A percentile compares a stretch with the other conserved stretches of the same genome.
Evolutionary conservation across 306 rosid species (phyloP).

Genomic region (Prunus campanulata): DNA sequence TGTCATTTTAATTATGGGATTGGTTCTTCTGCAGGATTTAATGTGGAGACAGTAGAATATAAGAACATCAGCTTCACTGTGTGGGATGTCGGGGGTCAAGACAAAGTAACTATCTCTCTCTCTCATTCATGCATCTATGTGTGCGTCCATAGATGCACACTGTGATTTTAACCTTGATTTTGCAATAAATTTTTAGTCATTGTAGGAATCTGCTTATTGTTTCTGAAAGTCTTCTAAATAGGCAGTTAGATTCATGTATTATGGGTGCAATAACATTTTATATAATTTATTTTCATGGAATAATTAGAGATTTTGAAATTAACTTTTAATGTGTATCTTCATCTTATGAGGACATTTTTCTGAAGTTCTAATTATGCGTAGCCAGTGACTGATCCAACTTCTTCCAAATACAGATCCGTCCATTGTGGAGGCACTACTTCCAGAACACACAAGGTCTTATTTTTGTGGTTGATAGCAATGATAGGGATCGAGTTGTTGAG

Average conservation of each 20-base stretch:
- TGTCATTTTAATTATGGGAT: slow-evolving; percentile 1
- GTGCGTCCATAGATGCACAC: neutral
- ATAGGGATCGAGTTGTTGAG: slow-evolving; percentile 91
- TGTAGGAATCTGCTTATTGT: neutral
- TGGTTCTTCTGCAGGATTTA: slow-evolving; percentile 61
- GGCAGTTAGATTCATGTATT: neutral
- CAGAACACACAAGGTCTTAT: slow-evolving; percentile 98
- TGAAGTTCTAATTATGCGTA: neutral
- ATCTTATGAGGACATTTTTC: neutral
- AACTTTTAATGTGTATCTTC: neutral
- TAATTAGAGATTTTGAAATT: neutral
- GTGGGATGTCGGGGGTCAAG: slow-evolving; percentile 99
- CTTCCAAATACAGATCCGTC: slow-evolving; percentile 63
- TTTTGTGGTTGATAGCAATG: slow-evolving; percentile 98
- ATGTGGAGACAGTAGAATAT: slow-evolving; percentile 96
- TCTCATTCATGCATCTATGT: slow-evolving; percentile 5
- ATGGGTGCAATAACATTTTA: neutral
- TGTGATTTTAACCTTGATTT: neutral
- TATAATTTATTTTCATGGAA: neutral
- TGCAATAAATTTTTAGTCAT: neutral
- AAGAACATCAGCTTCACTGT: slow-evolving; percentile 99
- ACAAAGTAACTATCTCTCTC: slow-evolving; percentile 56
- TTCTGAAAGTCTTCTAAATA: neutral
- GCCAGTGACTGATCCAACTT: slow-evolving; percentile 24
- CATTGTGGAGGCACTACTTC: slow-evolving; percentile 99